Conservation (phyloP, 164 flowering plant genomes). For the Magnolia changhungtana region DNA sequence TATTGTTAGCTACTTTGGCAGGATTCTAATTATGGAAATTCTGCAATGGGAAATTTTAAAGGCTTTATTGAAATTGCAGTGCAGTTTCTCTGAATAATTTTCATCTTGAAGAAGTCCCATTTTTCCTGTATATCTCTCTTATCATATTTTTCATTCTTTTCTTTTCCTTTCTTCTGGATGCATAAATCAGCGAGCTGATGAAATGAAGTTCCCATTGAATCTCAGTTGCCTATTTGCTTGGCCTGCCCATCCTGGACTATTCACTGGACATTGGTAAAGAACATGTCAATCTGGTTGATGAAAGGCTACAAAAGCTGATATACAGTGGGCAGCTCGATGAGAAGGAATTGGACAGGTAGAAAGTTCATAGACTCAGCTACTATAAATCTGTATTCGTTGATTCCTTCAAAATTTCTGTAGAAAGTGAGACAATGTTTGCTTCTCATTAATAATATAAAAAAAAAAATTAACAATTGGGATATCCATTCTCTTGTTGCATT, state of each 20-base stretch:
- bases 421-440: background rate
- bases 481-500: too few species aligned
- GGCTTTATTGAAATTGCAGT: background rate
- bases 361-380: conserved; percentile 1
- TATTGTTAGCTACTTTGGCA: too few species aligned
- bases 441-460: background rate
- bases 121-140: background rate
- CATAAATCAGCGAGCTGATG: background rate
- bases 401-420: background rate
- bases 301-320: conserved; percentile 72
- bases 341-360: conserved; percentile 89
- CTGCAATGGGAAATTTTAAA: background rate
- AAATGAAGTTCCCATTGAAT: conserved; percentile 13
- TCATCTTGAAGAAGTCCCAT: background rate
- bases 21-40: background rate
- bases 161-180: background rate
- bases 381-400: background rate
- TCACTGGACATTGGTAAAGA: conserved; percentile 96
- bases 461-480: too few species aligned
- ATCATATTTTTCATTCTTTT: background rate
- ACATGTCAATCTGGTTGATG: conserved; percentile 83
- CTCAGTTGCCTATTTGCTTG: conserved; percentile 83
- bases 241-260: conserved; percentile 84
- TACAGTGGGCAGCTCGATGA: conserved; percentile 92
- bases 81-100: background rate